Conservation (phyloP, 495 filamentous ascomycete genomes). For the Diplogelasinospora grovesii region DNA sequence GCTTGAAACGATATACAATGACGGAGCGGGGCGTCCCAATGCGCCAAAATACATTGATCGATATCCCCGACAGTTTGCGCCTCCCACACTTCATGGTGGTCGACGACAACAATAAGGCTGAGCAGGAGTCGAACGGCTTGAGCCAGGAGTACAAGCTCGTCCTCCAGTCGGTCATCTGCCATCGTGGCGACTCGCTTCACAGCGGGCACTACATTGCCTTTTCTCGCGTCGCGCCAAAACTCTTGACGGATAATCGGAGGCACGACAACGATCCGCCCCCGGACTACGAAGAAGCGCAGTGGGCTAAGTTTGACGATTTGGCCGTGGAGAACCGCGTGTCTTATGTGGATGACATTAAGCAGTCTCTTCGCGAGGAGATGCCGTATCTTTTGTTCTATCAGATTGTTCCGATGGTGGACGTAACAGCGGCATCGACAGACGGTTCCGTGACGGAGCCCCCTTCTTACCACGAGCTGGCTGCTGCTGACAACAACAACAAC, state of each 20-base stretch:
- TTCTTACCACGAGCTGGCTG: conserved; percentile 47
- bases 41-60: conserved; percentile 71
- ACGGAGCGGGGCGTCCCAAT: conserved; percentile 57
- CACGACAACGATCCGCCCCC: conserved; percentile 44
- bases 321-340: conserved; percentile 54
- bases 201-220: conserved; percentile 88
- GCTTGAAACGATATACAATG: conserved; percentile 84
- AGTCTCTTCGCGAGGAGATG: conserved; percentile 69
- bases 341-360: conserved; percentile 69
- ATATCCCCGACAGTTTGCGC: conserved; percentile 84
- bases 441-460: conserved; percentile 47
- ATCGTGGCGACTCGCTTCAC: conserved; percentile 81
- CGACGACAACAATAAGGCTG: conserved; percentile 51
- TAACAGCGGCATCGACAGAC: conserved; percentile 47
- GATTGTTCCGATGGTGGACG: conserved; percentile 75
- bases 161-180: conserved; percentile 84
- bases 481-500: too few species aligned
- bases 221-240: conserved; percentile 59
- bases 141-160: conserved; percentile 69
- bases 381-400: conserved; percentile 96
- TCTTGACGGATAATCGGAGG: conserved; percentile 46
- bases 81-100: conserved; percentile 86
- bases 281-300: conserved; percentile 56
- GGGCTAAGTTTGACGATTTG: conserved; percentile 90
- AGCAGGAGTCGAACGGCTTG: conserved; percentile 54